These are phyloP conservation scores for Torulaspora maleeae DNA, from an alignment of 805 yeast genomes.

Conservation along the genomic window DNA sequence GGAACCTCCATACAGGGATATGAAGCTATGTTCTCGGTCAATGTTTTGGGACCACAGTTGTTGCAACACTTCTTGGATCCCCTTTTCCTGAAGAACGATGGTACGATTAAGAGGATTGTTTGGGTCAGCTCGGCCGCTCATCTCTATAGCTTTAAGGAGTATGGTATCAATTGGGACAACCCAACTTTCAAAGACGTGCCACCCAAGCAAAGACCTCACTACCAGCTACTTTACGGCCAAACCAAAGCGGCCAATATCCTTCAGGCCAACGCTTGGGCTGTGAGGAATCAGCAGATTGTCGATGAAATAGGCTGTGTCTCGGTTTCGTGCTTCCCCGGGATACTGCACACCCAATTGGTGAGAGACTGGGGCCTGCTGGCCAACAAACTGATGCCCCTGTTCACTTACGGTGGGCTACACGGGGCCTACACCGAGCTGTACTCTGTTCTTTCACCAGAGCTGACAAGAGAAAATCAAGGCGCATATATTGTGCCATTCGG, in stretches of 20 bases:
- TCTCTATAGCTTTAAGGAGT: constrained; percentile 23
- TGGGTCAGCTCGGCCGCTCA: constrained; percentile 40
- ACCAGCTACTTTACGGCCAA: constrained; percentile 34
- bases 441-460: constrained; percentile 37
- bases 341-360: constrained; percentile 32
- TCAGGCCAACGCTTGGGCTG: constrained; percentile 38
- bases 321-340: constrained; percentile 38
- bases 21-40: constrained; percentile 38
- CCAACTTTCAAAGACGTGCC: constrained; percentile 26
- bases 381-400: constrained; percentile 9
- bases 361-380: constrained; percentile 24
- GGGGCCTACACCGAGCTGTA: constrained; percentile 41
- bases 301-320: constrained; percentile 33
- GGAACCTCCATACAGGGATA: constrained; percentile 35
- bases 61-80: constrained; percentile 39
- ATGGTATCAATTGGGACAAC: constrained; percentile 35
- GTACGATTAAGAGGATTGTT: constrained; percentile 35
- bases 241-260: constrained; percentile 38
- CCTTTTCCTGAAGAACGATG: constrained; percentile 33
- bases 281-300: constrained; percentile 22
- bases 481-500: constrained; percentile 39
- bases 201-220: constrained; percentile 17
- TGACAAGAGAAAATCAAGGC: constrained; percentile 32
- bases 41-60: constrained; percentile 38
- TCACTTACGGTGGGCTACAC: constrained; percentile 22